Conservation (phyloP, 169 alveolate genomes). For the Plasmodium sp. region DNA sequence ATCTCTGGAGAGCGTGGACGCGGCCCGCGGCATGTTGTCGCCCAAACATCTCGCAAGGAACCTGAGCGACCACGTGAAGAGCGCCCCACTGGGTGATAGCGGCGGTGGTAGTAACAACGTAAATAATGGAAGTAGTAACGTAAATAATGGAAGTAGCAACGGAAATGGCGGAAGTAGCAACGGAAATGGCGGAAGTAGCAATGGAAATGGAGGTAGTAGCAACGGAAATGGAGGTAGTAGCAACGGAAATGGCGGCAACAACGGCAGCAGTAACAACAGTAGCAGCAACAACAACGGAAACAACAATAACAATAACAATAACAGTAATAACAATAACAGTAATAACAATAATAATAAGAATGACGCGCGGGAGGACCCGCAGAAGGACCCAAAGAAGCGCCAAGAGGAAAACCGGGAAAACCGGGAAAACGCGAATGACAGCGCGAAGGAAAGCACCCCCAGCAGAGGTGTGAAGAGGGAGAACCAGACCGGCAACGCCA, state of each 20-base stretch:
- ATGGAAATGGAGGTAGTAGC: background rate
- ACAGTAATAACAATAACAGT: background rate
- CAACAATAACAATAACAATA: conserved; percentile 9
- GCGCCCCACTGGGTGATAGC: background rate
- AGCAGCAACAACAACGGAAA: background rate
- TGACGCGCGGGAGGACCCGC: background rate
- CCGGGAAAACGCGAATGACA: too few species aligned
- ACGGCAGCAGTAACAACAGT: background rate
- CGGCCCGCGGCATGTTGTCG: background rate
- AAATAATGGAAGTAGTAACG: background rate
- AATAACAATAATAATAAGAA: background rate
- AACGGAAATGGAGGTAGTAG: background rate
- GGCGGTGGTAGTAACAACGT: background rate
- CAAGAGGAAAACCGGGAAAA: background rate
- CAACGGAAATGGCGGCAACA: background rate
- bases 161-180: background rate
- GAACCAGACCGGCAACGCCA: background rate
- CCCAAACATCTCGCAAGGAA: background rate
- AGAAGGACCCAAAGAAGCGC: background rate
- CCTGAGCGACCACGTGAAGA: background rate
- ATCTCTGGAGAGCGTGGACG: background rate
- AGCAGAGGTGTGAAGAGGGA: background rate
- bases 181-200: background rate
- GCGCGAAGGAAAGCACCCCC: background rate
- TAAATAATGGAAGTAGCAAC: background rate